These are phyloP conservation scores for Phytophthora lateralis DNA, from an alignment of 352 stramenopile species.

Conservation along the genomic window DNA sequence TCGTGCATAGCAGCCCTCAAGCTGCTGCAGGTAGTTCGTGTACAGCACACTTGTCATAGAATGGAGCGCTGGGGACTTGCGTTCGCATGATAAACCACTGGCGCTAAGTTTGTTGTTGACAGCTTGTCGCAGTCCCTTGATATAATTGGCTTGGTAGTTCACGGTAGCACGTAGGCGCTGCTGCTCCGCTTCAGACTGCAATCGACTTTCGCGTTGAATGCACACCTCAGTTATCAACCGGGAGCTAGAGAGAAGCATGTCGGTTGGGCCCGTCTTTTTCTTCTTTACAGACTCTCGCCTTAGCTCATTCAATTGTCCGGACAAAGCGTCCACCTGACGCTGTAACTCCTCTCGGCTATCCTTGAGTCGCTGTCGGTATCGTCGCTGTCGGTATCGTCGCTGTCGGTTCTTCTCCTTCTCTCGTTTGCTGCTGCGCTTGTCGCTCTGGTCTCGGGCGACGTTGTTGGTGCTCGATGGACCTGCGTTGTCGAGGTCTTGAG, in stretches of 20 bases:
- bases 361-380: slow-evolving; percentile 25
- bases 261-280: background rate
- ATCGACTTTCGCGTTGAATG: slow-evolving; percentile 6
- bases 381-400: slow-evolving; percentile 14
- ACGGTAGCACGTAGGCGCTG: slow-evolving; percentile 11
- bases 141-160: slow-evolving; percentile 16
- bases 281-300: slow-evolving; percentile 1
- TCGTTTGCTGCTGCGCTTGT: background rate
- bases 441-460: background rate
- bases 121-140: slow-evolving; percentile 8
- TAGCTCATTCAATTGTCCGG: slow-evolving; percentile 1
- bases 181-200: slow-evolving; percentile 17
- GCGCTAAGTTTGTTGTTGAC: background rate
- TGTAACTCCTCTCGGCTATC: slow-evolving; percentile 15
- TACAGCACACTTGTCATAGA: slow-evolving; percentile 11
- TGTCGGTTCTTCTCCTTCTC: slow-evolving; percentile 29
- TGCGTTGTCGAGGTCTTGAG: background rate
- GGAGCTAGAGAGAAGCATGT: background rate
- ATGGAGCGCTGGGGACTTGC: background rate
- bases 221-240: slow-evolving; percentile 7
- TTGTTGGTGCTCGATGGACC: background rate
- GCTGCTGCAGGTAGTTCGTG: slow-evolving; percentile 24
- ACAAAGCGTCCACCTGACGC: slow-evolving; percentile 16
- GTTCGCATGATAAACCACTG: background rate
- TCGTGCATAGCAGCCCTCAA: slow-evolving; percentile 26